These are phyloP conservation scores for Corylus heterophylla DNA, from an alignment of 306 rosid genomes.

Conservation along the genomic window DNA sequence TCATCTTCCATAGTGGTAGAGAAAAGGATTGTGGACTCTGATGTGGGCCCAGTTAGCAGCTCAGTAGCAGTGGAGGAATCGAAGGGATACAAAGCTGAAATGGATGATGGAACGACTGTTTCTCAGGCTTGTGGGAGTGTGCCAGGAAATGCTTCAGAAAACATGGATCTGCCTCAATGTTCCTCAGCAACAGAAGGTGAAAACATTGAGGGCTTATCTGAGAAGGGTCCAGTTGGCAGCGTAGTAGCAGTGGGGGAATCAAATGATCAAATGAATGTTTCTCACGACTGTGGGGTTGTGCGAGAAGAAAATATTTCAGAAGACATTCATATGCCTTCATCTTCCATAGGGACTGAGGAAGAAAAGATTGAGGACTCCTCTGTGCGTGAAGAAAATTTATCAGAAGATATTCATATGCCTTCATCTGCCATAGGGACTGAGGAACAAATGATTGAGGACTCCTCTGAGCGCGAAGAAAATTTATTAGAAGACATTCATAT, in stretches of 20 bases:
- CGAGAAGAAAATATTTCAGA: neutral
- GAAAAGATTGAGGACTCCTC: neutral
- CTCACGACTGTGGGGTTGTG: conserved; percentile 15
- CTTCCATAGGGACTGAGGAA: neutral
- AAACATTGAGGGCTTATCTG: conserved; percentile 6
- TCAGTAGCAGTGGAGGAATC: neutral
- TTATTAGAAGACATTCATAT: conserved; percentile 1
- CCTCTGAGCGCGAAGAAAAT: neutral
- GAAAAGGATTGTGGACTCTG: conserved; percentile 9
- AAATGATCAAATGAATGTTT: conserved; percentile 1
- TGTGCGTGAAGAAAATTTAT: conserved; percentile 14
- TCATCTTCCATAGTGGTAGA: neutral
- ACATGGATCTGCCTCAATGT: neutral
- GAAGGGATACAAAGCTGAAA: conserved; percentile 19
- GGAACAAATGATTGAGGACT: conserved; percentile 10
- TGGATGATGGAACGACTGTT: neutral
- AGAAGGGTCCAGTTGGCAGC: conserved; percentile 7
- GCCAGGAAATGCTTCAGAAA: conserved; percentile 18
- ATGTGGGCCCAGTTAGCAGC: neutral
- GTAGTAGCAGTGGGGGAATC: conserved; percentile 13
- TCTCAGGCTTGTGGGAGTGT: conserved; percentile 10
- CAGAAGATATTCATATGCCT: conserved; percentile 1
- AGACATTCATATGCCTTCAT: neutral
- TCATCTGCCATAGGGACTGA: conserved; percentile 4
- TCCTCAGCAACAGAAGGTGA: conserved; percentile 16